Percentiles rank a stretch among this genome's conserved stretches.
Evolutionary conservation across 345 rosid species (phyloP).

Genomic region (Populus pruinosa): DNA sequence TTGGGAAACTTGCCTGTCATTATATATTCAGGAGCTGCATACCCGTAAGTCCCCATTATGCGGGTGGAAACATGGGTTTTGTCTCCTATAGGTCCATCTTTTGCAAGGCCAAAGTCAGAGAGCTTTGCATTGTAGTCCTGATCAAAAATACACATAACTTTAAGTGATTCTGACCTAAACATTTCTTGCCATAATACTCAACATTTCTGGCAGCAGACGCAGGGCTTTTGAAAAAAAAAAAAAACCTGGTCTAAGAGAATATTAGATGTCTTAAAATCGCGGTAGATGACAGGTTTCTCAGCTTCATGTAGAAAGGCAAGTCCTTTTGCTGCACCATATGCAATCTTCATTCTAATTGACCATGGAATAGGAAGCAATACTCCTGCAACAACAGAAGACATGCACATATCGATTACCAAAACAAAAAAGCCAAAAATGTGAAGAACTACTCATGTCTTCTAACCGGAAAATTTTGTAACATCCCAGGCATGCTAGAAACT

Average conservation of each 20-base stretch:
- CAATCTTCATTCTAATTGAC: conserved; percentile 87
- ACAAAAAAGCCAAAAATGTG: background rate
- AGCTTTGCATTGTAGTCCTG: conserved; percentile 95
- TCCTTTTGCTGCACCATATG: conserved; percentile 93
- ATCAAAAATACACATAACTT: background rate
- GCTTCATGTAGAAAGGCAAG: conserved; percentile 96
- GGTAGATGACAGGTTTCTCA: conserved; percentile 90
- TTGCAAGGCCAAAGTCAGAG: conserved; percentile 93
- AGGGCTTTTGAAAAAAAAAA: conserved; percentile 14
- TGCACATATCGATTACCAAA: background rate
- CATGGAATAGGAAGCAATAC: conserved; percentile 90
- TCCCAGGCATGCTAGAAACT: background rate
- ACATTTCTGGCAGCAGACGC: background rate
- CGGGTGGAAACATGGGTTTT: conserved; percentile 97
- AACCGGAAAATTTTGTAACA: background rate
- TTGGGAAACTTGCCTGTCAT: conserved; percentile 64
- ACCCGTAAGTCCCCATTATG: conserved; percentile 99
- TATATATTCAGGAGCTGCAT: conserved; percentile 96
- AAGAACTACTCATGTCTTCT: background rate
- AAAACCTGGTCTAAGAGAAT: conserved; percentile 87
- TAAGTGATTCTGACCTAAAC: background rate
- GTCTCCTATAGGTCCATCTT: conserved; percentile 97
- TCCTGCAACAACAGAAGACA: conserved; percentile 43
- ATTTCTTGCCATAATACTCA: background rate
- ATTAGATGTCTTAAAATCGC: conserved; percentile 95